These are phyloP conservation scores for Mycena belliarum DNA, from an alignment of 768 basidiomycete genomes.

Conservation along the genomic window DNA sequence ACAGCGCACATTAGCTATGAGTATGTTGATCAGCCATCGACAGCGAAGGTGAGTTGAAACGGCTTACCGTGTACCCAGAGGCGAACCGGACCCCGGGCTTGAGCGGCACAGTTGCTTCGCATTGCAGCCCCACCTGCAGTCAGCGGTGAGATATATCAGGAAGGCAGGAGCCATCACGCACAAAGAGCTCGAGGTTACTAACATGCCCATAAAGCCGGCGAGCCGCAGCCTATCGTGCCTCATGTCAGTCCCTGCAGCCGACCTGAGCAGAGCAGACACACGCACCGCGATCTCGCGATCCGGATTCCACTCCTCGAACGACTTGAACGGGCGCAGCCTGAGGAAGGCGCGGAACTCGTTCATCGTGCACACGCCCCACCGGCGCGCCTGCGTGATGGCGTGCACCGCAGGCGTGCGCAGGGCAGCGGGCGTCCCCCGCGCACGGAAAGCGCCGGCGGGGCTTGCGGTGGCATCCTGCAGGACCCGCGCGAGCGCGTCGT, in stretches of 20 bases:
- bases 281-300: slow-evolving; percentile 43
- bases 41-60: neutral
- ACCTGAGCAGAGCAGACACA: too few relatives aligned
- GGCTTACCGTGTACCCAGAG: slow-evolving; percentile 52
- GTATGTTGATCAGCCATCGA: neutral
- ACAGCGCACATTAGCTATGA: slow-evolving; percentile 46
- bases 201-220: slow-evolving; percentile 34
- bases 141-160: neutral
- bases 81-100: slow-evolving; percentile 55
- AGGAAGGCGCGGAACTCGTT: slow-evolving; percentile 57
- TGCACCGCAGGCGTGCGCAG: slow-evolving; percentile 54
- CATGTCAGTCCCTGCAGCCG: too few relatives aligned
- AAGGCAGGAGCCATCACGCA: neutral
- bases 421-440: slow-evolving; percentile 46
- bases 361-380: slow-evolving; percentile 57
- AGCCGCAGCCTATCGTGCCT: slow-evolving; percentile 32
- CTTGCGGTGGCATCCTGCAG: slow-evolving; percentile 46
- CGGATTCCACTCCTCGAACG: slow-evolving; percentile 56
- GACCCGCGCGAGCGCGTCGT: slow-evolving; percentile 50
- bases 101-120: slow-evolving; percentile 54
- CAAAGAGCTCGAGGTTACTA: slow-evolving; percentile 40
- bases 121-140: slow-evolving; percentile 31
- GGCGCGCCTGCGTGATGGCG: slow-evolving; percentile 52
- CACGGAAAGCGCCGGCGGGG: slow-evolving; percentile 48
- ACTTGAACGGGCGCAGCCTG: slow-evolving; percentile 44